Evolutionary conservation across 1,139 yeast species (phyloP).

Genomic region (Magnusiomyces suaveolens): DNA sequence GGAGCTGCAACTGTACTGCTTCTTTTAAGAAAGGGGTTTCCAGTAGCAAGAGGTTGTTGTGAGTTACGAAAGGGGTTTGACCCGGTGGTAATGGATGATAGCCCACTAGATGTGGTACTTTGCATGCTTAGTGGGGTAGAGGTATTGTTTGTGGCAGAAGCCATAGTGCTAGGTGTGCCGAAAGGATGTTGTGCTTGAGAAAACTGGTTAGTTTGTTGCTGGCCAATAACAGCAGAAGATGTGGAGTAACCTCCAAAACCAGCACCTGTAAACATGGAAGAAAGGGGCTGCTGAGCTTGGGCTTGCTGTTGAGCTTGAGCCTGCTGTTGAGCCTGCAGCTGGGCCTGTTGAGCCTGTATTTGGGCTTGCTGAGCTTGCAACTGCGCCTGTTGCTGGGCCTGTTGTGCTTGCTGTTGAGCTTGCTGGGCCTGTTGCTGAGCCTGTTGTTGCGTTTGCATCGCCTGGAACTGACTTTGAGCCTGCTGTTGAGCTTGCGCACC

Average conservation of each 20-base stretch:
- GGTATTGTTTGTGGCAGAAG: slow-evolving; percentile 15
- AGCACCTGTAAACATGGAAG: slow-evolving; percentile 39
- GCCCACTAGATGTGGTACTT: slow-evolving; percentile 23
- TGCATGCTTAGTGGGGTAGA: slow-evolving; percentile 18
- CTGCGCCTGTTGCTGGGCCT: slow-evolving; percentile 17
- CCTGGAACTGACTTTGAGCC: slow-evolving; percentile 19
- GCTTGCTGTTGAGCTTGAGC: slow-evolving; percentile 15
- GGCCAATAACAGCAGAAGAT: slow-evolving; percentile 21
- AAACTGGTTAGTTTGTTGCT: slow-evolving; percentile 14
- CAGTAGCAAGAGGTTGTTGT: slow-evolving; percentile 6
- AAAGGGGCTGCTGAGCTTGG: slow-evolving; percentile 15
- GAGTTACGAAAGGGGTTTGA: slow-evolving; percentile 26
- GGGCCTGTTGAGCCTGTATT: slow-evolving; percentile 20
- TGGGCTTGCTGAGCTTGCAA: slow-evolving; percentile 20
- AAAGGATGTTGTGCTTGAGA: slow-evolving; percentile 16
- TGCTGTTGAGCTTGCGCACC: slow-evolving; percentile 12
- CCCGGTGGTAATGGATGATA: slow-evolving; percentile 22
- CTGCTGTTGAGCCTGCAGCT: slow-evolving; percentile 18
- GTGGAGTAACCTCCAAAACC: slow-evolving; percentile 47
- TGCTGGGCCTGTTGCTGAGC: slow-evolving; percentile 18
- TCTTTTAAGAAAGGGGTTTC: slow-evolving; percentile 25
- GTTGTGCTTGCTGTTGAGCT: slow-evolving; percentile 14
- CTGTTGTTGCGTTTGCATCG: slow-evolving; percentile 19
- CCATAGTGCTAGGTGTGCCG: slow-evolving; percentile 17
- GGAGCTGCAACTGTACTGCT: slow-evolving; percentile 16